Evolutionary conservation across 202 grass and related monocot species (phyloP).

Genomic region (Bolboschoenoplectus hybrid): DNA sequence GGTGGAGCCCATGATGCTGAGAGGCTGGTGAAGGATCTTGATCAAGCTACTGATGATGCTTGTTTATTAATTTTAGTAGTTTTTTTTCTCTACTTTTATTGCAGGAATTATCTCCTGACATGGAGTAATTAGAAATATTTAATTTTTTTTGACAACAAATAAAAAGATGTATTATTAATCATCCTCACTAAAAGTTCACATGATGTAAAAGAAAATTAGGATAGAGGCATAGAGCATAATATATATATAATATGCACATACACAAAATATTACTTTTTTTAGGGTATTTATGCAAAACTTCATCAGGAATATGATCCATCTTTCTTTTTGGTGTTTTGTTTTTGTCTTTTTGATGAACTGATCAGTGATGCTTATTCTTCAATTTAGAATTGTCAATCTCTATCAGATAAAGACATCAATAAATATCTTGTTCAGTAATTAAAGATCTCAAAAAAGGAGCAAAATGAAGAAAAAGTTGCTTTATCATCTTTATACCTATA

Average conservation of each 20-base stretch:
- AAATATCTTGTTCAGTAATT: background rate
- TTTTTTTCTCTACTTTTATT: background rate
- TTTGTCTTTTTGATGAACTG: background rate
- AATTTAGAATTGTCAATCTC: background rate
- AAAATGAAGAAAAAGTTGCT: background rate
- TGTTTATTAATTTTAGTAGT: background rate
- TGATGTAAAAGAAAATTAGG: too few species aligned
- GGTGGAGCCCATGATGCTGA: conserved; percentile 40
- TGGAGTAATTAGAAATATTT: background rate
- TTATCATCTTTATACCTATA: background rate
- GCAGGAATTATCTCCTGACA: background rate
- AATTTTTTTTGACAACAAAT: background rate
- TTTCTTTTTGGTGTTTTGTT: background rate
- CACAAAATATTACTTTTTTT: background rate
- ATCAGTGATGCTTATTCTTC: background rate
- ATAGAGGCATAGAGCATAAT: background rate
- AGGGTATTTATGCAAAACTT: background rate
- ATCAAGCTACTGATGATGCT: conserved; percentile 15
- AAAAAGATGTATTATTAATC: background rate
- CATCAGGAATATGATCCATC: background rate
- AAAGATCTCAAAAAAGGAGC: conserved; percentile 18
- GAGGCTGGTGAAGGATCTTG: conserved; percentile 33
- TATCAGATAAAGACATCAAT: conserved; percentile 8
- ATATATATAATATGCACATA: background rate
- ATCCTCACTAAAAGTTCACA: background rate